Evolutionary conservation across 768 basidiomycete genomes (phyloP), one percentile per base, ranked within the genome.

Genomic region (Ephemerocybe angulata): DNA sequence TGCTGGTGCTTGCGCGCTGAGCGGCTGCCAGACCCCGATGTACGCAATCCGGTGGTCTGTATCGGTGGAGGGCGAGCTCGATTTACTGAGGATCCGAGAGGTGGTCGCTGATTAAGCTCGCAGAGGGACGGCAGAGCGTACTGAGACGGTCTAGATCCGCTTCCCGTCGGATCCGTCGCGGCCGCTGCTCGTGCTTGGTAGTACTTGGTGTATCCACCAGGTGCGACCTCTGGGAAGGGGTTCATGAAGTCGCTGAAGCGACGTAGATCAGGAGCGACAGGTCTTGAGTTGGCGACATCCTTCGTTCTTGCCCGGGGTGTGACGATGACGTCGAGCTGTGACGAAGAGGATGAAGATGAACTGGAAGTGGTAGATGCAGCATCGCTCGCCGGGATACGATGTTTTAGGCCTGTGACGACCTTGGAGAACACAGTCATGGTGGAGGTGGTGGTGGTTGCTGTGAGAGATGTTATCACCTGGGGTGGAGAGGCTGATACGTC

Each of bases 201-300:
- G 55, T 74, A 78, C 55, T 63, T 66, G 22, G 59, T 70, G 62
- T 78, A 78, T n/a, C 75, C 75, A 17, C 76, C 76, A 22, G 64
- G 61, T 2, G 70, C 64, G 28, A 78, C 71, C 4, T 63, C 63
- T 7, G 75, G 75, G 56, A 78, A 76, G 0, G 75, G 75, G 21
- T 63, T 67, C 30, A 60, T 60, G 54, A 76, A 71, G 33, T 67
- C 68, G 52, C 69, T 68, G 63, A 71, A 72, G 52, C 71, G 69
- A 10, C 64, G 54, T 7, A 76, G 65, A 31, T 71, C 71, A 17
- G 75, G 75, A 7, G 75, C 71, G 19, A 66, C 58, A n/a, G 58
- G 53, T 25, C 55, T 49, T 15, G 48, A 55, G 29, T 22, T 35
- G 46, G 29, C 35, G 10, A 27, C 35, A 19, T 60, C 27, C 42